These are phyloP conservation scores for Protomyces inouyei DNA, from an alignment of 1,139 yeast genomes.

Conservation along the genomic window DNA sequence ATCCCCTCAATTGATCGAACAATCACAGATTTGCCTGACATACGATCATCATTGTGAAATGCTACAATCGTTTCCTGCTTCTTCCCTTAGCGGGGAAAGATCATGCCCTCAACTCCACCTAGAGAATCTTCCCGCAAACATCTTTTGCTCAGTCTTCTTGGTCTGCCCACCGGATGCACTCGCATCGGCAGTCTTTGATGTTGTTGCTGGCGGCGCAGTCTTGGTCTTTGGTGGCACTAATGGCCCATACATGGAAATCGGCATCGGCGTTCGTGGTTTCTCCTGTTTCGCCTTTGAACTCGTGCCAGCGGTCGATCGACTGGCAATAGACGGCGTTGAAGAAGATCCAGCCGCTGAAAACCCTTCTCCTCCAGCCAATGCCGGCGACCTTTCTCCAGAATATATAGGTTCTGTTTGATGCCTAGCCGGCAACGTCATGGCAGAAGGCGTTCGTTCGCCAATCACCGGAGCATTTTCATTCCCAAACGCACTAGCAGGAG, in stretches of 20 bases:
- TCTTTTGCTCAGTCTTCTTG: not conserved
- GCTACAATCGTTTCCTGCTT: too few species aligned
- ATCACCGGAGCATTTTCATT: not conserved
- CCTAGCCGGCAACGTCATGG: not conserved
- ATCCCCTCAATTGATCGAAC: too few species aligned
- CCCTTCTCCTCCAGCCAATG: not conserved
- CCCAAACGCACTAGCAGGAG: not conserved
- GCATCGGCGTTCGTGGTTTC: not conserved
- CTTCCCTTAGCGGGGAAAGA: too few species aligned
- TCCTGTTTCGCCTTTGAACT: not conserved
- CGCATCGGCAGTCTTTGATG: not conserved
- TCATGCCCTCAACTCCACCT: not conserved
- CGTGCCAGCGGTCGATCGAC: not conserved
- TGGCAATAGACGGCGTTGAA: not conserved
- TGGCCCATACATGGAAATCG: not conserved
- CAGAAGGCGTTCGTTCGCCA: not conserved
- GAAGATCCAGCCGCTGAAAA: not conserved
- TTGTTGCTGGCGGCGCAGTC: not conserved
- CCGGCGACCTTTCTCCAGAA: not conserved
- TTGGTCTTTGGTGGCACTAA: not conserved
- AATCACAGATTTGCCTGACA: too few species aligned
- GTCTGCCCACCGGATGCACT: not conserved
- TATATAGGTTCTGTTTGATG: not conserved
- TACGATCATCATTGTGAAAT: too few species aligned
- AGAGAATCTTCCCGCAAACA: not conserved